Evolutionary conservation across 331 rosid species (phyloP), one percentile per base, ranked within the genome.

Genomic region (Dryas integrifolia): DNA sequence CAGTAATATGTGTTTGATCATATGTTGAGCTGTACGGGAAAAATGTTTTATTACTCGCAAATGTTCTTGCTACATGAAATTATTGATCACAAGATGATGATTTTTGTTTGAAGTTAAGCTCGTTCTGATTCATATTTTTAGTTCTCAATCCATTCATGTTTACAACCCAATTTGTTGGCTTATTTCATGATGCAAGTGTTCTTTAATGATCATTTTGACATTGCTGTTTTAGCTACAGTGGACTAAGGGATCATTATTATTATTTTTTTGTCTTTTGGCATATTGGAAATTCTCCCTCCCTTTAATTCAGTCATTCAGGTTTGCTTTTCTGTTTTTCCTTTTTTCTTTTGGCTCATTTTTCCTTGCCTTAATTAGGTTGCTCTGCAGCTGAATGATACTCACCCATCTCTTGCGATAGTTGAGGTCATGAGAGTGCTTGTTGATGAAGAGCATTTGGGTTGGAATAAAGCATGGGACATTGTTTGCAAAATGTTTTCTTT

Each of bases 371-470:
- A 48, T 72, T 76, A 89, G 92, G 90, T 89, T 77, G 86, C 96
- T 65, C 74, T 89, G 75, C 96, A 89, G 82, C 84, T 89, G 63
- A 89, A 87, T 38, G 96, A 89, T 76, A 89, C 92, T 64, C 96
- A 89, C 72, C 92, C 96, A 66, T 80, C 96, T 58, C 92, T 89
- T 77, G 85, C 88, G 26, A 89, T 87, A 72, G 85, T 79, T 35
- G 96, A 89, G 84, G 66, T 89, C 67, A 87, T 89, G 92, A 80
- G 92, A 76, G 70, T 89, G 59, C 84, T 89, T 58, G 83, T 89
- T 65, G 96, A 89, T 58, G 88, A 87, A 82, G 92, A 89, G 76
- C 88, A 83, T 78, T 76, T 89, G 45, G 79, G 62, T 62, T 89
- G 96, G 96, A 68, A 76, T 70, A 62, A 75, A 82, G 96, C 92